These are phyloP conservation scores for Parsonsia alboflavescens DNA, from an alignment of 257 asterid species.

Conservation along the genomic window DNA sequence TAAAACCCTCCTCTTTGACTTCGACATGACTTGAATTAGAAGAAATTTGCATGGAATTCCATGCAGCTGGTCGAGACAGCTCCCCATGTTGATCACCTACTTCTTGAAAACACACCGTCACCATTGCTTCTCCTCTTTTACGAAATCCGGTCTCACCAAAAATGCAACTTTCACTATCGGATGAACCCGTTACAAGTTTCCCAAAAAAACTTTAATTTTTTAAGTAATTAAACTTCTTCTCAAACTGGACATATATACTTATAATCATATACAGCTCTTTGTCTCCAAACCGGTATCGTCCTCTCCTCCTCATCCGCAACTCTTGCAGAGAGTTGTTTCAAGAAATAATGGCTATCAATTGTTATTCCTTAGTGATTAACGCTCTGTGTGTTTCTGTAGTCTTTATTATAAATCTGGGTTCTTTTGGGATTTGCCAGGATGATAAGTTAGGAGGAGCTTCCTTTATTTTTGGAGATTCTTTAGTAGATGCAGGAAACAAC, in stretches of 20 bases:
- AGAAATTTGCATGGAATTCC: slow-evolving; percentile 31
- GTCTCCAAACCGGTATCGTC: neutral
- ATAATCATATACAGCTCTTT: neutral
- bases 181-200: slow-evolving; percentile 41
- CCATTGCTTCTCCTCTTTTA: neutral
- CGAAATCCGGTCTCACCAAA: slow-evolving; percentile 50
- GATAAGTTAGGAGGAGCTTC: slow-evolving; percentile 61
- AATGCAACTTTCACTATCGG: slow-evolving; percentile 26
- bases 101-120: slow-evolving; percentile 28
- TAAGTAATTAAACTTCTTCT: neutral
- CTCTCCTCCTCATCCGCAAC: neutral
- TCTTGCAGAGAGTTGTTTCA: neutral
- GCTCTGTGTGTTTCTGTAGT: slow-evolving; percentile 28
- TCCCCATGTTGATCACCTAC: slow-evolving; percentile 51
- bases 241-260: slow-evolving; percentile 20
- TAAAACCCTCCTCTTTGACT: slow-evolving; percentile 16
- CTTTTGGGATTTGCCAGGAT: slow-evolving; percentile 32
- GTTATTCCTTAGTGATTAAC: neutral
- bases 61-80: slow-evolving; percentile 44
- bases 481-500: slow-evolving; percentile 95
- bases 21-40: slow-evolving; percentile 25
- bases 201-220: slow-evolving; percentile 4
- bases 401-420: slow-evolving; percentile 7
- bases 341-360: slow-evolving; percentile 41
- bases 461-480: slow-evolving; percentile 73